A percentile compares a stretch with the other conserved stretches of the same genome.
These are phyloP conservation scores for Selaginella tamariscina DNA, from an alignment of 75 land plant genomes.

Conservation along the genomic window DNA sequence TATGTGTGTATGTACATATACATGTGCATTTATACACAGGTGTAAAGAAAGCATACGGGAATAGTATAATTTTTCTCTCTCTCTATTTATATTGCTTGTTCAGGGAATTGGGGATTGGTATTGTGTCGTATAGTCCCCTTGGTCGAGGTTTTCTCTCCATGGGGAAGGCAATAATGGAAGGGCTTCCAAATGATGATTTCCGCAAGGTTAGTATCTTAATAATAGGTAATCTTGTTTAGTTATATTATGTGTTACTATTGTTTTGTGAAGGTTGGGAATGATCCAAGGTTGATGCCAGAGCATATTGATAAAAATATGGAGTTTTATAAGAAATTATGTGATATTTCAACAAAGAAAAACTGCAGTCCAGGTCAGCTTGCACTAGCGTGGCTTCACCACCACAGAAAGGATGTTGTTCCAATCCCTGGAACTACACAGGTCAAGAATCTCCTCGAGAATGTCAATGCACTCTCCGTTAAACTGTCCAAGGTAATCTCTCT, in stretches of 20 bases:
- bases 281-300: slow-evolving; percentile 35
- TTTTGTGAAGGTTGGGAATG: no score
- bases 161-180: slow-evolving; percentile 19
- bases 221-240: background rate
- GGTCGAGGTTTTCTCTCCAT: slow-evolving; percentile 48
- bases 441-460: slow-evolving; percentile 37
- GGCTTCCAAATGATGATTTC: slow-evolving; percentile 22
- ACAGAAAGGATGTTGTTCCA: slow-evolving; percentile 46
- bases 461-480: slow-evolving; percentile 28
- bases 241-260: no score
- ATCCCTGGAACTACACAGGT: slow-evolving; percentile 56
- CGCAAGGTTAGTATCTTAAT: slow-evolving; percentile 26
- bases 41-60: no score
- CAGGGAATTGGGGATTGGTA: slow-evolving; percentile 58
- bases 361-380: slow-evolving; percentile 48
- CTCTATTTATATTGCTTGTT: background rate
- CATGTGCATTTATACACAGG: no score
- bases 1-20: no score
- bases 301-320: slow-evolving; percentile 34
- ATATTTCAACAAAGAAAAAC: slow-evolving; percentile 38
- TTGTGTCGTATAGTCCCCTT: slow-evolving; percentile 49
- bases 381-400: slow-evolving; percentile 59
- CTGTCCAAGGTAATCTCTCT: no score
- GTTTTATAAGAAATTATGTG: slow-evolving; percentile 22
- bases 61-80: background rate